Conservation (phyloP, 116 monocot species). For the Papilionanthe hybrid region DNA sequence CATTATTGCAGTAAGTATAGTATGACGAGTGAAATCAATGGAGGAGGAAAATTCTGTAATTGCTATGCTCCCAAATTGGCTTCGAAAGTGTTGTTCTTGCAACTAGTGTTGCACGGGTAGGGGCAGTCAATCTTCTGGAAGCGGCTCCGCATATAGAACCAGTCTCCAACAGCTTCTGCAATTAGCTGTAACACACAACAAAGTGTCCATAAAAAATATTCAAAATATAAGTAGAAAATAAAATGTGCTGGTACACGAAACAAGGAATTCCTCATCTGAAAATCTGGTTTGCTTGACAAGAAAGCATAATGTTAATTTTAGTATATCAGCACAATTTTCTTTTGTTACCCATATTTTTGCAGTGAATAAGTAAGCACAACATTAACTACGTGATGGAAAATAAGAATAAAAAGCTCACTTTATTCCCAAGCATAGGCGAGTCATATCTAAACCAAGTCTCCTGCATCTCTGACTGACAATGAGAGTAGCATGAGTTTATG, state of each 20-base stretch:
- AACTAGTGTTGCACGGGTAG: slow-evolving; percentile 72
- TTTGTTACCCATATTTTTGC: no score
- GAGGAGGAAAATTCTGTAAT: slow-evolving; percentile 19
- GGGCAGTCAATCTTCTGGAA: slow-evolving; percentile 68
- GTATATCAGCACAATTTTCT: no score
- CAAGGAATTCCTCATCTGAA: not conserved
- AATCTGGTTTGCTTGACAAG: no score
- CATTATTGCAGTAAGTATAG: slow-evolving; percentile 17
- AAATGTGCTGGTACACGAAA: not conserved
- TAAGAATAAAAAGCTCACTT: slow-evolving; percentile 28
- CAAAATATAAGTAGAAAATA: not conserved
- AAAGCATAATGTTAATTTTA: no score
- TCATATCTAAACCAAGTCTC: slow-evolving; percentile 56
- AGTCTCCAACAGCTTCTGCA: slow-evolving; percentile 68
- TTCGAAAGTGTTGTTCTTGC: slow-evolving; percentile 38
- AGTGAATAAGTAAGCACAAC: not conserved
- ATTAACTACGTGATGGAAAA: not conserved
- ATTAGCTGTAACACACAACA: slow-evolving; percentile 37
- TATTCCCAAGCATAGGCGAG: slow-evolving; percentile 56
- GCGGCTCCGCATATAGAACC: slow-evolving; percentile 52
- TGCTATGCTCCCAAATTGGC: slow-evolving; percentile 26
- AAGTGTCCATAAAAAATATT: not conserved
- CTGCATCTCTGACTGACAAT: slow-evolving; percentile 72
- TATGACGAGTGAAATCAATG: slow-evolving; percentile 17
- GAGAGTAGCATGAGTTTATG: slow-evolving; percentile 83